Base-by-base conservation (phyloP, 2,329 filamentous ascomycete species). In the Ceratocystis destructans region DNA sequence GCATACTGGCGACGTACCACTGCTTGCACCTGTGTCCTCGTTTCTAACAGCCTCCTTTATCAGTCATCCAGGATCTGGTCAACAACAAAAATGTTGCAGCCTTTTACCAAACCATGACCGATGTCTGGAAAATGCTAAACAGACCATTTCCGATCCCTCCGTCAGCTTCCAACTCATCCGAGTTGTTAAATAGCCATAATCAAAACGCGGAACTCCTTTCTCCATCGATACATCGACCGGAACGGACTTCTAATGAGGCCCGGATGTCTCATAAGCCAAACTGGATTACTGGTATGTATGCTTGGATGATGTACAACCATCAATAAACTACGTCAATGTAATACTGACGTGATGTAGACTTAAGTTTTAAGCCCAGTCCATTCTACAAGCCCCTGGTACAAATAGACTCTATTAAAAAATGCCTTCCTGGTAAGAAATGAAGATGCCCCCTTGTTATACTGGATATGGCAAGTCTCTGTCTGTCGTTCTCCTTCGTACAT, bases 341-440 rank as follows among this genome's bases (percentile, higher is more conserved):
- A 31, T 59, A 59, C 55, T 59, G 6, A 59, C 55, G 7, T 6
- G 12, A 59, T 3, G 28, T 31, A 59, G 55, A 8, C 12, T n/a
- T 59, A 25, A 67, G 69, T 10, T 81, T 80, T 77, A 93, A 89
- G 72, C 75, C 84, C 3, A 96, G 90, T 72, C 93, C 94, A 0
- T 99, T 96, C 75, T 96, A 93, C 72, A 83, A 83, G 10, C 79
- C 93, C 41, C 74, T 86, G 59, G 79, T 84, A 65, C 80, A 84
- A 33, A 75, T 96, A 5, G 84, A 89, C 4, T 77, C 80, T 6
- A 77, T 87, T 20, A 80, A 84, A 53, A 82, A 84, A 66, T 89
- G 91, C 69, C 89, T 15, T 41, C 12, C 93, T 74, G 82, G 92
- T 92, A 80, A 73, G 83, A 74, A 66, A 22, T 25, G n/a, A 53